Percentiles rank a stretch among this genome's conserved stretches.
These are phyloP conservation scores for Bolboschoenus planiculmis DNA, from an alignment of 176 grass and related monocot species.

Conservation along the genomic window DNA sequence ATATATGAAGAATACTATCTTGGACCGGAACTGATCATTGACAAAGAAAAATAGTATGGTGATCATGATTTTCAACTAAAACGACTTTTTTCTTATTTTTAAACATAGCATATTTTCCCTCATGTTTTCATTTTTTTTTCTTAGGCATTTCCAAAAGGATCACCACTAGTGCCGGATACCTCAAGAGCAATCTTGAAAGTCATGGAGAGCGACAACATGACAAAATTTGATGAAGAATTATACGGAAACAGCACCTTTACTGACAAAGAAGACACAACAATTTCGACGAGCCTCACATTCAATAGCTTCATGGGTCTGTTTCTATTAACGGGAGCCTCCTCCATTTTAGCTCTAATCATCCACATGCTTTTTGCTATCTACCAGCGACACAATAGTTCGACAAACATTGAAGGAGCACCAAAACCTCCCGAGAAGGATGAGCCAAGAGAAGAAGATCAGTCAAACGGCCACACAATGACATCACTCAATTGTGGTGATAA, in stretches of 20 bases:
- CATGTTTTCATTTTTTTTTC: constrained; percentile 51
- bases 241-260: constrained; percentile 29
- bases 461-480: too few relatives aligned
- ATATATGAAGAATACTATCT: neutral
- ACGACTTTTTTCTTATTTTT: neutral
- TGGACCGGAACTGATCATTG: neutral
- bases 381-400: neutral
- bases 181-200: constrained; percentile 55
- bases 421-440: neutral
- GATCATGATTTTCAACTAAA: neutral
- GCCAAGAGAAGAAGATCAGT: neutral
- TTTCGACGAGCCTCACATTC: constrained; percentile 44
- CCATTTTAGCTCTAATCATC: constrained; percentile 2
- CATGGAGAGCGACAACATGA: constrained; percentile 42
- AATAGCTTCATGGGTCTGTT: constrained; percentile 80
- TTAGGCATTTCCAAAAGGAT: constrained; percentile 63
- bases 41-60: neutral
- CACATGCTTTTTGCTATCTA: neutral
- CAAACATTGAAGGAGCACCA: neutral
- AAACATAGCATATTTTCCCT: neutral
- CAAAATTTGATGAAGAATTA: constrained; percentile 49
- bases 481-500: neutral
- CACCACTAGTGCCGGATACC: constrained; percentile 55
- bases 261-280: constrained; percentile 27
- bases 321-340: constrained; percentile 45